These are phyloP conservation scores for Suhomyces bokatorum DNA, from an alignment of 1,139 yeast species.

Conservation along the genomic window DNA sequence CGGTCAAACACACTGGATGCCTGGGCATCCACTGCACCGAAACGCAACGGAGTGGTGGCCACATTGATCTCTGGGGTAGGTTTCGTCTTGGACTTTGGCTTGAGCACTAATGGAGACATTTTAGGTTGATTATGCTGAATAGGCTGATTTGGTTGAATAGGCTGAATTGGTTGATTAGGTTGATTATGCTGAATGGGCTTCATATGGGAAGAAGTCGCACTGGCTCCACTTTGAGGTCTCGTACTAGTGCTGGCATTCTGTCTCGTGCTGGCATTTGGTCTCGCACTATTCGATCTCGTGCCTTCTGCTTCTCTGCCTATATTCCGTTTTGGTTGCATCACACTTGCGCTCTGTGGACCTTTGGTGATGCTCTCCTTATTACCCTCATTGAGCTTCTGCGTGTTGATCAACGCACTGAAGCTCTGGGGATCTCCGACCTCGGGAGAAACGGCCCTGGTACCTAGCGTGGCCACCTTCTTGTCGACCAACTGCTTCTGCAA, in stretches of 20 bases:
- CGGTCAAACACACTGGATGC: conserved; percentile 21
- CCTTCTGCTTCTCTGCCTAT: not conserved
- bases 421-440: conserved; percentile 14
- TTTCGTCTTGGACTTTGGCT: not conserved
- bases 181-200: conserved; percentile 14
- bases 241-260: not conserved
- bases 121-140: no score
- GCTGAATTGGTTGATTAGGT: no score
- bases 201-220: not conserved
- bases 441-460: conserved; percentile 15
- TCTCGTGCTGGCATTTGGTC: not conserved
- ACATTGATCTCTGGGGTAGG: not conserved
- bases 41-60: conserved; percentile 1
- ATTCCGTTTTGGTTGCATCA: conserved; percentile 15
- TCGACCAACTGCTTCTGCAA: conserved; percentile 33
- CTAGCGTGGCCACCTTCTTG: conserved; percentile 32
- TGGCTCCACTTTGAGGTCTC: not conserved
- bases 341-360: conserved; percentile 26
- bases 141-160: no score
- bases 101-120: conserved; percentile 15
- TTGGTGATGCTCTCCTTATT: conserved; percentile 26
- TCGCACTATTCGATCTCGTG: not conserved
- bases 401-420: conserved; percentile 36
- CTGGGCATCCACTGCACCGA: not conserved
- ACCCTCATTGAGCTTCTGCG: conserved; percentile 34